Percentiles rank a stretch among this genome's conserved stretches.
Conservation (phyloP, 2,329 filamentous ascomycete genomes). For the Paecilomyces sp. region DNA sequence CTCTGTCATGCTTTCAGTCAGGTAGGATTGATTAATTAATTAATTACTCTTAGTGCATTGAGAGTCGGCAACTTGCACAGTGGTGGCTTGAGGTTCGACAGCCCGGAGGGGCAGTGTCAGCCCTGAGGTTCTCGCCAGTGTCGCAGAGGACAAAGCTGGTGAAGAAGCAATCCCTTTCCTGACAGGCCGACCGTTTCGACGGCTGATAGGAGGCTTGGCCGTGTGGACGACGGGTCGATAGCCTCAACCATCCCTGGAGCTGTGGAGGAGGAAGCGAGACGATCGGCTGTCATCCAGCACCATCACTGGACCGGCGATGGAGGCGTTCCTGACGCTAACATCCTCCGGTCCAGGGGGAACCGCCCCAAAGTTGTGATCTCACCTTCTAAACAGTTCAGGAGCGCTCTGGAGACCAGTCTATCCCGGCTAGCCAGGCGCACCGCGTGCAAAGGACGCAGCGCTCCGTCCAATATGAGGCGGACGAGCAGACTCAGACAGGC, state of each 20-base stretch:
- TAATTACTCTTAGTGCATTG: background rate
- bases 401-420: background rate
- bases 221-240: background rate
- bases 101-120: background rate
- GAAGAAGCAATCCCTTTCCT: background rate
- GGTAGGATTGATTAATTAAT: too few species aligned
- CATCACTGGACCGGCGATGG: slow-evolving; percentile 11
- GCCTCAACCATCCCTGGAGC: background rate
- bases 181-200: background rate
- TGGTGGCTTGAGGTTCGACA: background rate
- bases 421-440: background rate
- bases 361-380: background rate
- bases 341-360: slow-evolving; percentile 1
- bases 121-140: background rate
- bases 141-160: background rate
- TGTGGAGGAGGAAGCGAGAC: background rate
- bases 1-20: too few species aligned
- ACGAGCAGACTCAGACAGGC: background rate
- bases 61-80: background rate
- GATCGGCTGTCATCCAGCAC: background rate
- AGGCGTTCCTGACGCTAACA: slow-evolving; percentile 21
- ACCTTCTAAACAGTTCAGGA: background rate
- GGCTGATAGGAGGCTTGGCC: background rate
- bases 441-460: background rate
- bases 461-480: background rate